Percentiles rank a stretch among this genome's conserved stretches.
phyloP scores from a whole-genome alignment of 139 green algal species.

The Mesostigma viride region DNA sequence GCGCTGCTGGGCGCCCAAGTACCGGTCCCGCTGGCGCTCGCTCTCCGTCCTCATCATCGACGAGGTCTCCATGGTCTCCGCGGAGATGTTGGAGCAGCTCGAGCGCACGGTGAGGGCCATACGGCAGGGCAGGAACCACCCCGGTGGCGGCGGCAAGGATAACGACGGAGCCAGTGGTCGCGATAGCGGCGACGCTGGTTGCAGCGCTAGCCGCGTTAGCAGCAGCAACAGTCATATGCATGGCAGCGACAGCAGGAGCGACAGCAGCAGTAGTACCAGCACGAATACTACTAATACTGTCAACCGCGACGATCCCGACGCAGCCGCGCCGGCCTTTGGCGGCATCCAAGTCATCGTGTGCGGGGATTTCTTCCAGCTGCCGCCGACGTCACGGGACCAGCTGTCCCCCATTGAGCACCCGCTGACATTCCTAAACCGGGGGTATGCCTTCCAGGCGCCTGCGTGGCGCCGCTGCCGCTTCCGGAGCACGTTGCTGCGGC shows the following conservation, averaged over 20 bases:
- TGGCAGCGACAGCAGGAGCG: not conserved
- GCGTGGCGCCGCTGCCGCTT: conserved; percentile 33
- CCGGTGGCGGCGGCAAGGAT: no score
- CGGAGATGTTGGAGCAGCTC: not conserved
- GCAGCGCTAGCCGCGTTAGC: not conserved
- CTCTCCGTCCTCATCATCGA: conserved; percentile 44
- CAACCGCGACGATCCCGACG: not conserved
- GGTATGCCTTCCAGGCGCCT: conserved; percentile 41
- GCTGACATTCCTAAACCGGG: no score
- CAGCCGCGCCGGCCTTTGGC: conserved; percentile 36
- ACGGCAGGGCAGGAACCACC: no score
- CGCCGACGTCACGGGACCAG: conserved; percentile 11
- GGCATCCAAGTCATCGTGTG: conserved; percentile 51
- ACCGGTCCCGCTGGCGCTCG: no score
- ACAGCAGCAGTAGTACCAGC: no score
- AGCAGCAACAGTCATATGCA: not conserved
- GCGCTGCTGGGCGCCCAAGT: no score
- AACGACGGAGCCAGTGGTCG: no score
- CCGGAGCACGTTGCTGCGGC: conserved; percentile 30
- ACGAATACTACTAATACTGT: no score
- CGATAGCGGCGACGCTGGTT: no score
- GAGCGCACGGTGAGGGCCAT: no score
- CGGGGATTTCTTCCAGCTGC: conserved; percentile 58
- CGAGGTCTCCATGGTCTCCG: conserved; percentile 32
- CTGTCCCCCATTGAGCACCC: no score